Evolutionary conservation across 2,329 filamentous ascomycete genomes (phyloP), one percentile per base, ranked within the genome.

Genomic region (Aplosporella prunicola): DNA sequence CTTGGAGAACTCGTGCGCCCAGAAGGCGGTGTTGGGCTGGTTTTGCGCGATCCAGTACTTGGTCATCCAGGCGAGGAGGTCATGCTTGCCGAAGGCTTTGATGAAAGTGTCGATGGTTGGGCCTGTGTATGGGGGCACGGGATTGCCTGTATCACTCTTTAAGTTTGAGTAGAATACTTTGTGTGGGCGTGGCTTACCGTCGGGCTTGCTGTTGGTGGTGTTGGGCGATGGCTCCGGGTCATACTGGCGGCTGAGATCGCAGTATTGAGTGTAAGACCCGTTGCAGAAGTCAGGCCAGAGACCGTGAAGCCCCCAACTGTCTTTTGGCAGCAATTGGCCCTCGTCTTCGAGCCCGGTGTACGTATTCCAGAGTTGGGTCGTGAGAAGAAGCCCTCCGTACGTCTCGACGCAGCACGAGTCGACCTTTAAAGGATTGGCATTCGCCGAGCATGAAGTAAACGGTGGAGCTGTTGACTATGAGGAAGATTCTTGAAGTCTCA

Each of bases 1-100:
- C 63, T 81, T 81, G 58, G 65, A 69, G 62, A 77, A 80, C 52
- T 81, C 76, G 61, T 80, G 76, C 25, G 58, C 77, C 76, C 77
- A 81, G 59, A 82, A 73, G 22, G 70, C 65, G 34, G 61, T 54
- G 58, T 76, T 80, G 10, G 69, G 64, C 32, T 69, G 66, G 42
- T 61, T 60, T 45, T 74, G 72, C 32, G 67, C 68, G 45, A 79
- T 66, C 78, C 78, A 82, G 67, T 67, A 70, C 49, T 68, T 76
- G 51, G 76, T 72, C 78, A 82, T 82, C 61, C 69, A 82, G 2
- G 64, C 67, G 2, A 81, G 66, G 2, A 81, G 62, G 50, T 80
- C 76, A 44, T 64, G 65, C 45, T 69, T 71, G 40, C 71, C 73
- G 46, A 78, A 73, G 0, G 67, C 61, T 47, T 66, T 62, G 39